Evolutionary conservation across 768 basidiomycete genomes (phyloP), one percentile per base, ranked within the genome.

Genomic region (Suillus spraguei): DNA sequence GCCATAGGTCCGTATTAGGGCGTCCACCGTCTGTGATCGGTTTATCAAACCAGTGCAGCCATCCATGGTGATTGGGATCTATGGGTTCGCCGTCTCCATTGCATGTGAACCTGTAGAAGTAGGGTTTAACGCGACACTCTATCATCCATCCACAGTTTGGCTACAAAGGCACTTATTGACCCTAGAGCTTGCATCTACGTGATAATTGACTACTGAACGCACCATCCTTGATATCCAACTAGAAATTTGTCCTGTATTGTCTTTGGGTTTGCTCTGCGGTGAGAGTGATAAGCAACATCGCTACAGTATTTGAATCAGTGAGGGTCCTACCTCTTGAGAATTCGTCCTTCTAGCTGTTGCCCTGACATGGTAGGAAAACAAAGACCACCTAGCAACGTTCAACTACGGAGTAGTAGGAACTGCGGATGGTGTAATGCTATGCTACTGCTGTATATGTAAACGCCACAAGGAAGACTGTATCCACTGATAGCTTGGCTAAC

Each of bases 161-260:
- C 32, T 20, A 52, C 50, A 17, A 20, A 54, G 35, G 53, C 13
- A 55, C 54, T 22, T 22, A 28, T 50, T 8, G n/a, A 22, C 36
- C n/a, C 54, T 38, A 14, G n/a, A 5, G 36, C 35, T 24, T 22
- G 33, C 5, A 35, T 54, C 20, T 54, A 7, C 14, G 53, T 13
- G 14, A 24, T 22, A 16, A 35, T 35, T n/a, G 33, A n/a, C 44
- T n/a, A 11, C n/a, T 22, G 46, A 22, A 68, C 85, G 63, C 59
- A 91, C 92, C 92, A 94, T 72, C 92, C 93, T 76, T 94, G 93
- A 73, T 94, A 94, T 39, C 92, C 92, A 0, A 94, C 90, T 35
- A 95, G 76, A 68, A 93, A 86, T 71, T 94, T 95, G 77, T 92
- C 85, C 62, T 92, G 90, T 53, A 95, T 92, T 10, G 90, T 92